Conservation (phyloP, 148 eudicot species). For the Chenopodium album region DNA sequence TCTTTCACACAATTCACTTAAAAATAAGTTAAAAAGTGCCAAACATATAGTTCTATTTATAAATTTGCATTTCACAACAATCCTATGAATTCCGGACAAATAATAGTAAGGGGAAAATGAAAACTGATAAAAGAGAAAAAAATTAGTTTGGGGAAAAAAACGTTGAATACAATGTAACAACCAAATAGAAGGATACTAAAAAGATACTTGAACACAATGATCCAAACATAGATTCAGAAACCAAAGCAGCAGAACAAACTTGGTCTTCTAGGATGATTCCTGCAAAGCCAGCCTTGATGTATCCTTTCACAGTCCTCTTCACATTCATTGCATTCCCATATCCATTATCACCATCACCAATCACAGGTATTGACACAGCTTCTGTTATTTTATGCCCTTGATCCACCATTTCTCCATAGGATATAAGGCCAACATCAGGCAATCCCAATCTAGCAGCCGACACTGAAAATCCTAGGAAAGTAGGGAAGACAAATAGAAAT, state of each 20-base stretch:
- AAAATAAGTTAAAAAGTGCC: too few relatives aligned
- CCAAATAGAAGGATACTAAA: neutral
- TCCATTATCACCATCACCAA: slow-evolving; percentile 96
- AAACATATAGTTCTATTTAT: neutral
- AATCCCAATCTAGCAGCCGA: slow-evolving; percentile 90
- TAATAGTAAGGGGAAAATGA: neutral
- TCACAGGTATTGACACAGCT: slow-evolving; percentile 87
- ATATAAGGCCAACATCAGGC: slow-evolving; percentile 87
- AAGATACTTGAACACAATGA: neutral
- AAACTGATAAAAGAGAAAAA: neutral
- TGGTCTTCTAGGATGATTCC: slow-evolving; percentile 98
- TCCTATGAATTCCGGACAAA: neutral
- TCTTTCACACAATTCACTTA: too few relatives aligned
- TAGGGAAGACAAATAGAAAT: slow-evolving; percentile 2
- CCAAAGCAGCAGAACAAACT: slow-evolving; percentile 40
- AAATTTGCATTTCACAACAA: neutral
- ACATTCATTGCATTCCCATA: slow-evolving; percentile 96
- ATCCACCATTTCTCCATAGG: slow-evolving; percentile 95
- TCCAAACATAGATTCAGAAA: neutral
- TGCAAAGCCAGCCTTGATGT: slow-evolving; percentile 86
- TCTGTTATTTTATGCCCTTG: slow-evolving; percentile 81
- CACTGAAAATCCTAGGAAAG: slow-evolving; percentile 72
- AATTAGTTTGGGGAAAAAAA: neutral
- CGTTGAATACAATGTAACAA: too few relatives aligned
- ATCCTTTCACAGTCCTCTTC: slow-evolving; percentile 93